Percentiles rank a stretch among this genome's conserved stretches.
Evolutionary conservation across 78 protist genomes (phyloP).

Genomic region (Dictyostelium capitatum): DNA sequence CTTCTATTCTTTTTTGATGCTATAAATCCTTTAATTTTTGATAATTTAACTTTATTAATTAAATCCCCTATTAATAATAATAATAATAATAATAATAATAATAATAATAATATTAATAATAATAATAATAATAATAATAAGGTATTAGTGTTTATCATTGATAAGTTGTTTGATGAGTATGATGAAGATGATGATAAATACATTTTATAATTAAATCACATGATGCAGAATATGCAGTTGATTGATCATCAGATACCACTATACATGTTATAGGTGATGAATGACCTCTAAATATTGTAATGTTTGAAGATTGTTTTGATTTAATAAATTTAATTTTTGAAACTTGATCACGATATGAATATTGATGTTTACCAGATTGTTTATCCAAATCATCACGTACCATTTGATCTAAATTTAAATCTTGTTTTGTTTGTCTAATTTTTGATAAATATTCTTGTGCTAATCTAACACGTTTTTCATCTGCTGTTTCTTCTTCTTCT

Average conservation of each 20-base stretch:
- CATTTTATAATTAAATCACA: slow-evolving; percentile 77
- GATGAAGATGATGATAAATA: not conserved
- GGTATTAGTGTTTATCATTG: not conserved
- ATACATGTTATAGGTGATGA: slow-evolving; percentile 72
- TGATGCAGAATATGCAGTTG: slow-evolving; percentile 71
- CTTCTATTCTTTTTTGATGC: slow-evolving; percentile 48
- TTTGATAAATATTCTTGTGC: slow-evolving; percentile 72
- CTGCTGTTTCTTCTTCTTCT: slow-evolving; percentile 79
- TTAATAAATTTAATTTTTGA: slow-evolving; percentile 16
- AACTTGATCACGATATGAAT: not conserved
- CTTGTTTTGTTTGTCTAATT: slow-evolving; percentile 18
- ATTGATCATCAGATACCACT: slow-evolving; percentile 71
- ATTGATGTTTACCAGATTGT: not conserved
- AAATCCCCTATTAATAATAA: slow-evolving; percentile 52
- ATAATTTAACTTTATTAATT: slow-evolving; percentile 18
- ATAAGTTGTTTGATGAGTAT: not conserved
- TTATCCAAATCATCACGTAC: slow-evolving; percentile 16
- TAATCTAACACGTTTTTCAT: slow-evolving; percentile 69
- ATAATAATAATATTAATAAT: not conserved
- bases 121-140: not conserved
- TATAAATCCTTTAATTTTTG: slow-evolving; percentile 46
- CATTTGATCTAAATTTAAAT: not conserved
- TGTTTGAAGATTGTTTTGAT: not conserved
- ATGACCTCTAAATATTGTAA: slow-evolving; percentile 66
- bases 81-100: not conserved